Evolutionary conservation across 768 basidiomycete genomes (phyloP), one percentile per base, ranked within the genome.

Genomic region (Postia placenta): DNA sequence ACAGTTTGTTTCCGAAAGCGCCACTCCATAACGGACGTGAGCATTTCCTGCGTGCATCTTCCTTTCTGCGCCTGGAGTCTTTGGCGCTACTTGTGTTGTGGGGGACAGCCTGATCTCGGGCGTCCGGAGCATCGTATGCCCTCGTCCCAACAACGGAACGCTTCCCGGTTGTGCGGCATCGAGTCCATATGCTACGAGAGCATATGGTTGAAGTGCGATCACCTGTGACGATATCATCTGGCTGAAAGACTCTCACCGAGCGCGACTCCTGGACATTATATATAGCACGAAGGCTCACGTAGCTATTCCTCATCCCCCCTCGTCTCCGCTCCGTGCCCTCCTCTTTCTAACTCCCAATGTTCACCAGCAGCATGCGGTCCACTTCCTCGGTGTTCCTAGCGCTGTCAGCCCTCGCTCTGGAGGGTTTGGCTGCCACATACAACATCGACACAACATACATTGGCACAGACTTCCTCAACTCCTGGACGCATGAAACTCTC

Each of bases 401-500:
- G 36, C 20, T 53, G 25, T 55, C 55, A 40, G 44, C 52, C 39
- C 51, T 57, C 24, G 45, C 52, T 41, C 47, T 55, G 22, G 49
- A 43, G 24, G 57, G 51, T 23, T 49, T 58, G 11, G 63, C 52
- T 17, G 60, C 57, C 25, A 58, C 56, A 23, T 65, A 59, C 45
- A 20, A 28, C 17, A 33, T 59, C 27, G 49, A 54, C 44, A 57
- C 60, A 47, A 52, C 47, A 19, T 53, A 58, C 39, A 53, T 59
- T 30, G 63, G 63, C 30, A 12, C 50, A 25, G 55, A 48, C 33
- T 84, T 85, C 56, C 69, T 78, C 50, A 61, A 67, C 12, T 62
- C 69, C 9, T 85, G 84, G 56, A 54, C 60, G 1, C 74, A 73
- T 54, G 54, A 79, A 55, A 67, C 68, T 19, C 73, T 78, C 35